Evolutionary conservation across 2,329 filamentous ascomycete species (phyloP), one percentile per base, ranked within the genome.

Genomic region (Talaromyces sp.): DNA sequence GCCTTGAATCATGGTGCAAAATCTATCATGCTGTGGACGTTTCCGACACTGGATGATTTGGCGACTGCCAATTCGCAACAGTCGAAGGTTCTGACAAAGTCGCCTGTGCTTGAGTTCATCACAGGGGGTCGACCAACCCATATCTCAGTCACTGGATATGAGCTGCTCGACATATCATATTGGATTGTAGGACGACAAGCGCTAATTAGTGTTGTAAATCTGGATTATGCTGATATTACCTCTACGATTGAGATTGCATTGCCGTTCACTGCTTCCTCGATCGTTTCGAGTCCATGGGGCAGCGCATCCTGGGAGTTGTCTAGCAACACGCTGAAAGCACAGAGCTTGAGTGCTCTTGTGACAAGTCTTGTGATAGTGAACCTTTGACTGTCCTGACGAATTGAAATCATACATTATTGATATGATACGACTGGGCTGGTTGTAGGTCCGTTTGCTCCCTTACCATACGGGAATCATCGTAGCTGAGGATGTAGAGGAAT

Each of bases 1-100:
- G 56, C 50, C 2, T 17, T 66, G n/a, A 66, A 66, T 7, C 64
- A 66, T n/a, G 59, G 59, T n/a, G 64, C 64, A 13, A 66, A 66
- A 15, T 66, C 64, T 1, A 66, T 66, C 7, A 66, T 66, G 64
- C 33, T 62, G 13, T 66, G 64, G 64, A 54, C 59, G 4, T 66
- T 62, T 6, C 64, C 64, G 13, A 62, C 64, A 6, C 9, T 41
- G 9, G 64, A 59, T 37, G 41, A 52, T 45, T 31, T 66, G 17
- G 64, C 64, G 4, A 33, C 33, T 10, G 64, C 64, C 5, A 66
- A 66, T 33, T 66, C 64, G 52, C 10, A 62, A 52, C 64, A 66
- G 35, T 58, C 64, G 15, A 62, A 62, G 17, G 43, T 62, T 43
- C 8, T 66, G 25, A 58, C 64, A 6, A 57, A 35, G 35, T 66